Conservation (phyloP, 192 early-diverging fungal genomes). For the Rhizophagus clarus region DNA sequence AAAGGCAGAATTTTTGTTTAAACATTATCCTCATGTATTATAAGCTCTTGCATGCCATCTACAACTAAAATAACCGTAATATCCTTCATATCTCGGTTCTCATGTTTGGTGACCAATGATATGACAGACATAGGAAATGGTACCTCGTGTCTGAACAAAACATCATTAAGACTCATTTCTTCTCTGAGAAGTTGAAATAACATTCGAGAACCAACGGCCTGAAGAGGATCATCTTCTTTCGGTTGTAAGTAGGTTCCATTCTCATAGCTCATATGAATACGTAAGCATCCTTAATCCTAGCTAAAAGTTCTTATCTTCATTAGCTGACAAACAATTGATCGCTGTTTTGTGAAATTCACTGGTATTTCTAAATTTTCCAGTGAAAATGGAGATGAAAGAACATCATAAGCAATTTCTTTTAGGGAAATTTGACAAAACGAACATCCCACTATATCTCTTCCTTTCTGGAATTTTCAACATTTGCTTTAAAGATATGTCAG, state of each 20-base stretch:
- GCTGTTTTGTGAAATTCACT: too few relatives aligned
- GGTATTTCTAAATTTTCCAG: too few relatives aligned
- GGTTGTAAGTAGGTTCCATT: constrained; percentile 10
- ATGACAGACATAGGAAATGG: constrained; percentile 3
- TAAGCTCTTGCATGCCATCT: constrained; percentile 10
- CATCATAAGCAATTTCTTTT: too few relatives aligned
- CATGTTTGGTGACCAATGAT: constrained; percentile 16
- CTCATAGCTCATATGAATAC: too few relatives aligned
- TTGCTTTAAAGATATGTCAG: too few relatives aligned
- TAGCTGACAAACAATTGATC: too few relatives aligned
- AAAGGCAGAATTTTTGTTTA: constrained; percentile 26
- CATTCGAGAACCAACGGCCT: constrained; percentile 23
- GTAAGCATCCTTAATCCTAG: too few relatives aligned
- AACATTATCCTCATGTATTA: constrained; percentile 4
- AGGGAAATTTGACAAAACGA: too few relatives aligned
- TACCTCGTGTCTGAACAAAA: not conserved
- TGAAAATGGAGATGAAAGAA: too few relatives aligned
- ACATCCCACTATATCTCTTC: too few relatives aligned
- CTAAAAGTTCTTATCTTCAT: too few relatives aligned
- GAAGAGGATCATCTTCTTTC: not conserved
- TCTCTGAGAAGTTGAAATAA: constrained; percentile 24
- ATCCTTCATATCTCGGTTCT: not conserved
- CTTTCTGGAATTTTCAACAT: too few relatives aligned
- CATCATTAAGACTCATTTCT: not conserved
- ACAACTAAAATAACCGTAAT: constrained; percentile 28